Evolutionary conservation across 768 basidiomycete species (phyloP).

Genomic region (Rhodotorula babjevae): DNA sequence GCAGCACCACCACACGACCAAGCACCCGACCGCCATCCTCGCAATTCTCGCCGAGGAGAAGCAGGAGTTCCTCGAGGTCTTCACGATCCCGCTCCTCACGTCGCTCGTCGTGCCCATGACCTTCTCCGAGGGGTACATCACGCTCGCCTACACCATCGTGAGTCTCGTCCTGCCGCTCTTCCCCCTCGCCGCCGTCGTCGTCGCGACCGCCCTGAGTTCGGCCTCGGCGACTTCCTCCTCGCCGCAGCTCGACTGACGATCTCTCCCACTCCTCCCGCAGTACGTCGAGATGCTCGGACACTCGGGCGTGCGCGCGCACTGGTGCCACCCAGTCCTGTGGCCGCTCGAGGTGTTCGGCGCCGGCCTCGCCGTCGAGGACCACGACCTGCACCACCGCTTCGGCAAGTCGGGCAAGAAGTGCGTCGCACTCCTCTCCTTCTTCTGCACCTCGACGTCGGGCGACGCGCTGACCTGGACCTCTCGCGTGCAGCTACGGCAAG

Average conservation of each 20-base stretch:
- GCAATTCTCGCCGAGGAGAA: slow-evolving; percentile 26
- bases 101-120: slow-evolving; percentile 24
- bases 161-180: no score
- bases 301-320: slow-evolving; percentile 23
- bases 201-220: background rate
- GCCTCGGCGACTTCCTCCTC: slow-evolving; percentile 16
- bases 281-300: slow-evolving; percentile 34
- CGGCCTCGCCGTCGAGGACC: slow-evolving; percentile 32
- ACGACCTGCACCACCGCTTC: slow-evolving; percentile 25
- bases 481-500: slow-evolving; percentile 3
- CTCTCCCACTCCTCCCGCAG: slow-evolving; percentile 10
- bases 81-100: slow-evolving; percentile 14
- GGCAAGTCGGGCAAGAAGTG: slow-evolving; percentile 23
- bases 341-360: slow-evolving; percentile 6
- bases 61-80: slow-evolving; percentile 28
- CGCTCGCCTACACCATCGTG: slow-evolving; percentile 27
- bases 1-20: slow-evolving; percentile 7
- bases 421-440: background rate
- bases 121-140: slow-evolving; percentile 21
- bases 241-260: slow-evolving; percentile 5
- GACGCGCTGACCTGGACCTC: background rate
- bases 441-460: background rate
- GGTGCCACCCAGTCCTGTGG: slow-evolving; percentile 24
- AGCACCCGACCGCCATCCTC: slow-evolving; percentile 31
- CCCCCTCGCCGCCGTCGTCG: background rate